Base-by-base conservation (phyloP, 2,329 filamentous ascomycete species). In the Aspergillus sp. region DNA sequence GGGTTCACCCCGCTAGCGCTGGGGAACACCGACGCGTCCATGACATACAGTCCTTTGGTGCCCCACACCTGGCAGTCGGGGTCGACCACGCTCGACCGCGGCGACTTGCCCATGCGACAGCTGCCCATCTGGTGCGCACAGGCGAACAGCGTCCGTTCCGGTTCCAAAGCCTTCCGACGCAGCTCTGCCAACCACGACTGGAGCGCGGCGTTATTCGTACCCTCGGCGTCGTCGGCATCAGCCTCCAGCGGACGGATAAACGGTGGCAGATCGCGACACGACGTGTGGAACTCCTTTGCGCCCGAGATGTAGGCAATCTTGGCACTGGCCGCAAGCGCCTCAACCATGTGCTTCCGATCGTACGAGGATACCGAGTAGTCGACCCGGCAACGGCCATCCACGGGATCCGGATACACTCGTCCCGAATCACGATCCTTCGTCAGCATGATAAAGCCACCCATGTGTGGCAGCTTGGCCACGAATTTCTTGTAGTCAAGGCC, bases 221-320 rank as follows among this genome's bases (percentile, higher is more conserved):
- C 79, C 6, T 73, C 67, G 1, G 72, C 63, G 2, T 52, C 54
- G 19, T 63, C 62, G 2, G 49, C 51, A 20, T 61, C 57, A 6
- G 61, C 60, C 4, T 60, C 59, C 6, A 62, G 59, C 3, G 68
- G 61, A 11, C 82, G 79, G 26, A 81, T 68, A 65, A 91, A 96
- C 0, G 85, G 79, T 30, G 80, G 75, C 33, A 90, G 68, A 9
- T 83, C 84, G 0, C 82, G 79, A 17, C 89, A 77, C 3, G 79
- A 76, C 0, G 85, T 77, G 65, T 86, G 82, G 65, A 96, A 92
- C 71, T 95, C 90, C n/a, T 75, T 78, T 0, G 92, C 93, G 20
- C 91, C 90, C 38, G 83, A 80, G 43, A 90, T 81, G 67, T 91
- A 93, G 56, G 86, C 83, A 38, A 96, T 85, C 67, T 91, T 90